Evolutionary conservation across 352 stramenopile species (phyloP), one percentile per base, ranked within the genome.

Genomic region (Phytophthora capsici): DNA sequence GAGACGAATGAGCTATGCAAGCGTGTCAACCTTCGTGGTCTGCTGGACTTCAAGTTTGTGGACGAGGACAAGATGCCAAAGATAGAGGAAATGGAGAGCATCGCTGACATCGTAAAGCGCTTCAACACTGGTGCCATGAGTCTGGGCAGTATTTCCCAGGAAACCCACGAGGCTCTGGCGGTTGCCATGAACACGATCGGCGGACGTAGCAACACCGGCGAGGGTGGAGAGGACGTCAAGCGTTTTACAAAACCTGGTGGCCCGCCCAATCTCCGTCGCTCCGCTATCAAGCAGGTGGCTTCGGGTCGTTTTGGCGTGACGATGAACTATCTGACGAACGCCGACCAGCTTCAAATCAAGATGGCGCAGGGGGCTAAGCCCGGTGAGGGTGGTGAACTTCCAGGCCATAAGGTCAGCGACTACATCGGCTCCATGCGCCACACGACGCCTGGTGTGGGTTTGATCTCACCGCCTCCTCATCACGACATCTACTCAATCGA

Each of bases 401-500:
- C 96, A 48, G 96, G 96, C n/a, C 90, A 97, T 72, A 99, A 99
- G 65, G 91, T 98, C 19, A 98, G 92, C 10, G 85, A 98, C 38
- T 98, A 98, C 75, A 99, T 99, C 77, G 96, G 92, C 3, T 83
- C 91, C 28, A 97, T 96, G 77, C 88, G 96, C n/a, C 90, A 98
- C 82, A 98, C 95, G n/a, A 98, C 94, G 19, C 94, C 94, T 49
- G 96, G 96, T 40, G 95, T 99, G 23, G 95, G 95, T 65, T 79
- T 99, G 17, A 99, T 99, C 71, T 98, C 94, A 3, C 96, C 96
- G 47, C 96, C 96, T 36, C 96, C 96, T 14, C 96, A 99, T 64
- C 96, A 99, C 78, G 96, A 99, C 71, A 99, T 99, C 80, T 99
- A 99, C 77, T 98, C 94, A 9, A 99, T 99, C 63, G 96, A 99